Percentiles rank a stretch among this genome's conserved stretches.
Conservation (phyloP, 805 yeast genomes). For the Candida argentea region DNA sequence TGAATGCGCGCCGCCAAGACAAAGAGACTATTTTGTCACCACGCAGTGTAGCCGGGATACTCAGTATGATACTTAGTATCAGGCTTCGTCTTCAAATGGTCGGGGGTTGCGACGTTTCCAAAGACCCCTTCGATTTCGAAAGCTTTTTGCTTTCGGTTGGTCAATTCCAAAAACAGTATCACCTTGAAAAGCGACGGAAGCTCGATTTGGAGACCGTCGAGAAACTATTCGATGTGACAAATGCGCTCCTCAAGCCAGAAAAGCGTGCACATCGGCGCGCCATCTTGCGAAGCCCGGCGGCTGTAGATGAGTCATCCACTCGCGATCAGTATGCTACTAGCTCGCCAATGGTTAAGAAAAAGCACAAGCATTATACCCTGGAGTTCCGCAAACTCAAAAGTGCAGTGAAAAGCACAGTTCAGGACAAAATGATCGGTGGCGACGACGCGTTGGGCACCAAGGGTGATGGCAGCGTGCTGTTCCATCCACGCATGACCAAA, state of each 20-base stretch:
- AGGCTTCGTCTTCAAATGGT: conserved; percentile 43
- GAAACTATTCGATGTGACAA: conserved; percentile 25
- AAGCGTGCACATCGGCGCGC: conserved; percentile 4
- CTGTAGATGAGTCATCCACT: conserved; percentile 1
- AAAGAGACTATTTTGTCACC: conserved; percentile 52
- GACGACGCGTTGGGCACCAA: conserved; percentile 5
- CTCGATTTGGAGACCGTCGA: conserved; percentile 49
- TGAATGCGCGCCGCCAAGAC: conserved; percentile 29
- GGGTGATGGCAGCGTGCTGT: conserved; percentile 17
- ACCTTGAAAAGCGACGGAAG: conserved; percentile 39
- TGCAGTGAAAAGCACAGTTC: conserved; percentile 65
- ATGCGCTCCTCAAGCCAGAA: conserved; percentile 19
- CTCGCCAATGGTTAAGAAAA: conserved; percentile 4
- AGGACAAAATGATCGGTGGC: conserved; percentile 35
- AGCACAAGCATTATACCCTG: conserved; percentile 26
- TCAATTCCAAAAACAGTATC: conserved; percentile 67
- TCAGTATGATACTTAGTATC: conserved; percentile 68
- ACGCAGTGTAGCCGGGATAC: conserved; percentile 63
- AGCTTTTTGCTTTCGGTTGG: conserved; percentile 57
- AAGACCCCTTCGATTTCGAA: conserved; percentile 77
- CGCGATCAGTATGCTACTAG: conserved; percentile 2
- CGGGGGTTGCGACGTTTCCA: conserved; percentile 44
- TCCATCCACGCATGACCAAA: conserved; percentile 25
- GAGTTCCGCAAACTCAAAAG: conserved; percentile 44
- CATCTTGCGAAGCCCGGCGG: neutral